Base-by-base conservation (phyloP, 768 basidiomycete genomes). In the Lentinula boryana region DNA sequence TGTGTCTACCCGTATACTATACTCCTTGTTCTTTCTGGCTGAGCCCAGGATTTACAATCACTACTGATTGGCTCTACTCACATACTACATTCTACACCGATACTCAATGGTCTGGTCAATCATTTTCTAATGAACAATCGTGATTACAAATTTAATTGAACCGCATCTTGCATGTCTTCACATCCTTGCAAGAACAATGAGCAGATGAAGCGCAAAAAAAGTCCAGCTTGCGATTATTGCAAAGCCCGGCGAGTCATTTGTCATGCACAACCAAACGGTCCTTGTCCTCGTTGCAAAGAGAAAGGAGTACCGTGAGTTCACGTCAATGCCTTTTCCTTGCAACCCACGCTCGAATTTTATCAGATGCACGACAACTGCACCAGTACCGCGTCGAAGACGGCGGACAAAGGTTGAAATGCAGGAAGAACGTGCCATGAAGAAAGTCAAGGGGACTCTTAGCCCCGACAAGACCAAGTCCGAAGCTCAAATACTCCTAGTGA, bases 231-330 rank as follows among this genome's bases (percentile, higher is more conserved):
- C 52, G 51, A 60, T 48, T 27, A 51, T 31, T 63, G 58, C 31
- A 63, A 60, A 44, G 51, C 58, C 1, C 49, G 50, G 27, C 58
- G 58, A 7, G 62, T 63, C 5, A 58, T 53, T 40, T 63, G 62
- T 15, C 31, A 54, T 46, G 16, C 48, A 18, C 50, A 53, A n/a
- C 5, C 13, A 54, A 33, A 63, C 9, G 62, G 62, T n/a, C 40
- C 62, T 12, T 63, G 62, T 55, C 62, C 62, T 4, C 58, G 62
- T 3, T 63, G 62, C 60, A 33, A 38, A 41, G 58, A 60, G 44
- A 63, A 56, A 50, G 35, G 50, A 4, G 44, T 63, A 16, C 7
- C 21, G 62, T 63, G 58, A 50, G 57, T 60, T 33, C 41, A 6
- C 6, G 7, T 51, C 61, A 8, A 15, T 58, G 38, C 23, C 23